Evolutionary conservation across 805 yeast species (phyloP), one percentile per base, ranked within the genome.

Genomic region (Yamadazyma philogaea): DNA sequence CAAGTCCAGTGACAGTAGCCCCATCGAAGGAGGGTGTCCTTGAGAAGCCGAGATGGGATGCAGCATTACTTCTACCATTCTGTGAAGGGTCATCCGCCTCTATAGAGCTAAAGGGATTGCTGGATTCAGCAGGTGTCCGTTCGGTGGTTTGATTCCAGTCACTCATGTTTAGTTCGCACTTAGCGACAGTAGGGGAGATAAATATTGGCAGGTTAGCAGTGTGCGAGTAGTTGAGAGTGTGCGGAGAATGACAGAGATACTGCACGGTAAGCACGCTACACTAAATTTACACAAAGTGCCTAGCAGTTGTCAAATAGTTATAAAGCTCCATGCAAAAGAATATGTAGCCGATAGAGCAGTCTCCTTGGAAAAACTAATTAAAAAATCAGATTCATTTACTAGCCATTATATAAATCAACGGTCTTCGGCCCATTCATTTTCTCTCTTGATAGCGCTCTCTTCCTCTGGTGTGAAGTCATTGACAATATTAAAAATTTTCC

Each of bases 381-480:
- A 24, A n/a, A 24, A 11, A 24, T n/a, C n/a, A 4, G 28, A 24
- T 24, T 24, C 28, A 24, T 24, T 24, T n/a, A 24, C 28, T 24
- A 24, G 28, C 28, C 8, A 24, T 24, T 24, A 24, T 24, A 18
- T n/a, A 21, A 12, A 10, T 28, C 40, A 49, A 46, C 53, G 50
- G 34, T 49, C 53, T 39, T 49, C 53, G 18, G 95, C 95, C 95
- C 95, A 86, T 63, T 86, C 95, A 56, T 86, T 86, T 62, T 86
- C 95, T 63, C 89, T 79, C 60, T 85, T 81, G 44, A 86, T 85
- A 10, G 91, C 91, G 40, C 88, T 89, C 66, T 86, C 93, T 61
- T 86, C 93, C 60, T 86, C 95, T 4, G 91, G 88, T 21, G 86
- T 81, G 63, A 86, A 86, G 57, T 86, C 95, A 57, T 84, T 85